Base-by-base conservation (phyloP, 257 asterid species). In the Solanum lycopersicoides region DNA sequence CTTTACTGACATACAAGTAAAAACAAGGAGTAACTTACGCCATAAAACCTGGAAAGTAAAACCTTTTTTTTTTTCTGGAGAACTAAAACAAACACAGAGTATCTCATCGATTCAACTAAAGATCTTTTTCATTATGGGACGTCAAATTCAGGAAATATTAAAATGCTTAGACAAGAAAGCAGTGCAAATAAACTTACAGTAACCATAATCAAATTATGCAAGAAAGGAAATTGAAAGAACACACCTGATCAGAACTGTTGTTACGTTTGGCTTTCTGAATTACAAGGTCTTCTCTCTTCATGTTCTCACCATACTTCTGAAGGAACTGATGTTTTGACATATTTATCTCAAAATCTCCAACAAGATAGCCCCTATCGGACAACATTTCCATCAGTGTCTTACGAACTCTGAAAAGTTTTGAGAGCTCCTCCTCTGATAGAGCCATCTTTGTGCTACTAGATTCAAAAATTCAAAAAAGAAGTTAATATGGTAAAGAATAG, bases 231-330 rank as follows among this genome's bases (percentile, higher is more conserved):
- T 18, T 47, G 42, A 80, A 77, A 87, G n/a, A 41, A 56, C 30
- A 39, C 53, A 95, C 98, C 98, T 92, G 94, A 11, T 92, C 94
- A 53, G 96, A 90, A 91, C 86, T 89, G 89, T 88, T 90, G 45
- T 50, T 89, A 82, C 97, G 94, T 91, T 90, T 44, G 69, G 88
- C 60, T 89, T 95, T 96, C 37, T 86, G 88, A 30, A 96, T 65
- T 85, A 90, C 90, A 9, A 95, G 96, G 89, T 95, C 98, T 86
- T 96, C 98, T 82, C 98, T 92, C 93, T 96, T 95, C 96, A 94
- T 93, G 74, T 90, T 94, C 59, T 96, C 98, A 6, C 98, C 97
- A 71, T 91, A 91, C 92, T 91, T 91, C 16, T n/a, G 84, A 6
- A 87, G 20, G 53, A 91, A 91, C 56, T 87, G 88, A 4, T 28